phyloP scores from a whole-genome alignment of 23 red algal genomes.

The Gracilaria domingensis region DNA sequence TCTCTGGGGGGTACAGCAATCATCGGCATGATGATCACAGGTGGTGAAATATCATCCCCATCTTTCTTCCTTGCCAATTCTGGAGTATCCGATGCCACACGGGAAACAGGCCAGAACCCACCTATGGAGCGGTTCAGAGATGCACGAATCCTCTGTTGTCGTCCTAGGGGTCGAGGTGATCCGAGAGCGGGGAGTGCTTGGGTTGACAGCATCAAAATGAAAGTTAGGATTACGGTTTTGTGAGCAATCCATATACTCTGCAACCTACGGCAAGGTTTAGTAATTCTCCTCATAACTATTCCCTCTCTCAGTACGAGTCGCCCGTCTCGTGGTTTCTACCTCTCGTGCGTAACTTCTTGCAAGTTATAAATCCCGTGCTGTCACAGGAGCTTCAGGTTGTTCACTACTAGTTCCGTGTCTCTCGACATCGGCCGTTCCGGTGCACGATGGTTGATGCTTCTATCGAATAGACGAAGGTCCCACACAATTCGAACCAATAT shows the following conservation, averaged over 20 bases:
- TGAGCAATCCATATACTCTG: neutral
- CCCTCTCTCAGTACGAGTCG: neutral
- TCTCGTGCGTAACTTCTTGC: neutral
- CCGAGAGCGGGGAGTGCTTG: neutral
- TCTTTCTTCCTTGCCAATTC: neutral
- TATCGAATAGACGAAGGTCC: too few relatives aligned
- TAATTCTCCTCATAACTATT: neutral
- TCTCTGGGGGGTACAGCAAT: constrained; percentile 64
- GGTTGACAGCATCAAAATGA: neutral
- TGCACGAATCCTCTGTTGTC: neutral
- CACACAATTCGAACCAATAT: too few relatives aligned
- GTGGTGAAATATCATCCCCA: constrained; percentile 20
- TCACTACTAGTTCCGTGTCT: too few relatives aligned
- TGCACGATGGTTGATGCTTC: too few relatives aligned
- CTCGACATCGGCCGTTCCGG: too few relatives aligned
- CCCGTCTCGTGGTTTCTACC: neutral
- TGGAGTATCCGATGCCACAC: neutral
- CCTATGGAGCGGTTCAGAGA: neutral
- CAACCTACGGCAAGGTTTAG: neutral
- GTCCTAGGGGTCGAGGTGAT: neutral
- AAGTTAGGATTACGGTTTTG: neutral
- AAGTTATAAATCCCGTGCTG: neutral
- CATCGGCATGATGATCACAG: constrained; percentile 67
- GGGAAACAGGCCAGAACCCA: neutral
- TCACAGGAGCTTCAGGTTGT: too few relatives aligned